Conservation (phyloP, 2,329 filamentous ascomycete species). For the Venturiaceae sp. region DNA sequence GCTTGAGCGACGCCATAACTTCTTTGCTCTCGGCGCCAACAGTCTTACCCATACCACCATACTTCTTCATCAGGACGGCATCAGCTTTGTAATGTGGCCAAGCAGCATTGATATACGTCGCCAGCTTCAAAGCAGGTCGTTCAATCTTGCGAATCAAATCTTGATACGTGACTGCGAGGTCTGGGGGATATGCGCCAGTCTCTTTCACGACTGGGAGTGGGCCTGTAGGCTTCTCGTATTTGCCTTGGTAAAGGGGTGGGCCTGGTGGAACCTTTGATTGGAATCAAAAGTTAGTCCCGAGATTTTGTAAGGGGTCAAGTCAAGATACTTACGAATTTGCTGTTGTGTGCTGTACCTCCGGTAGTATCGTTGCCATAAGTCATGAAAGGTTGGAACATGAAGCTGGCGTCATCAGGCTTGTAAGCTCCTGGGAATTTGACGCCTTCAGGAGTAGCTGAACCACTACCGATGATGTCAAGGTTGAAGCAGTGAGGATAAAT, state of each 20-base stretch:
- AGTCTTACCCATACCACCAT: background rate
- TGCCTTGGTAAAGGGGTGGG: constrained; percentile 1
- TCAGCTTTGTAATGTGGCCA: background rate
- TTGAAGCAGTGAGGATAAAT: constrained; percentile 44
- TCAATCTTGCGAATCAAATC: constrained; percentile 4
- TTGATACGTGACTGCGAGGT: background rate
- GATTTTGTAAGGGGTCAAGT: background rate
- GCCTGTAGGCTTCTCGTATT: constrained; percentile 4
- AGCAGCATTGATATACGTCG: constrained; percentile 1
- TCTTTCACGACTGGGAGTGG: background rate
- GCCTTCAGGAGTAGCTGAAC: constrained; percentile 23
- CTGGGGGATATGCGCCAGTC: background rate
- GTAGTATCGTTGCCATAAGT: background rate
- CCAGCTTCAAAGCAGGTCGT: background rate
- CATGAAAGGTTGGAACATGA: background rate
- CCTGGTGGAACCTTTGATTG: background rate
- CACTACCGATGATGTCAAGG: constrained; percentile 35
- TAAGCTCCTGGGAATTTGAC: constrained; percentile 30
- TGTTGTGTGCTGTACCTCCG: background rate
- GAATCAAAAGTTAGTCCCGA: background rate
- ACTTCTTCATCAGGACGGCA: background rate
- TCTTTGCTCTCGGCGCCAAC: background rate
- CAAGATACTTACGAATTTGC: background rate
- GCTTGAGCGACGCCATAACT: background rate
- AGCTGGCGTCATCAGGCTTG: constrained; percentile 5